These are phyloP conservation scores for Hyphodiscus hymeniophilus DNA, from an alignment of 495 filamentous ascomycete species.

Conservation along the genomic window DNA sequence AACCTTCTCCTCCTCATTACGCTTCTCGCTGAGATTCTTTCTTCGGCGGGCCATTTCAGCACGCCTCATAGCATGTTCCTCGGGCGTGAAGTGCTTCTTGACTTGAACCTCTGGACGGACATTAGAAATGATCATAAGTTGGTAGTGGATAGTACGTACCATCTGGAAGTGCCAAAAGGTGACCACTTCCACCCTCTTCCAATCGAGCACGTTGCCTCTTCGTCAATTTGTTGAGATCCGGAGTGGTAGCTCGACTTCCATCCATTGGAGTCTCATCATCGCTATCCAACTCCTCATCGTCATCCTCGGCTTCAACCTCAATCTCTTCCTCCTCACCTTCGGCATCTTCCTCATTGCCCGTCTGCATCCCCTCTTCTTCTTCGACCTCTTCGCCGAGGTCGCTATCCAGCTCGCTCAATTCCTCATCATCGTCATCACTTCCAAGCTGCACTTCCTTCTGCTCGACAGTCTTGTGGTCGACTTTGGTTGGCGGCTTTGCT, in stretches of 20 bases:
- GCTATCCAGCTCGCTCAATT: constrained; percentile 39
- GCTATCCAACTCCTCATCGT: constrained; percentile 57
- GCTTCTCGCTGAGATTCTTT: constrained; percentile 96
- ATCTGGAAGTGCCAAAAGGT: constrained; percentile 80
- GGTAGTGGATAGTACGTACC: constrained; percentile 31
- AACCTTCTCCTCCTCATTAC: constrained; percentile 98
- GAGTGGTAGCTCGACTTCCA: constrained; percentile 55
- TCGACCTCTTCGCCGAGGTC: constrained; percentile 25
- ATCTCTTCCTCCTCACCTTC: constrained; percentile 33
- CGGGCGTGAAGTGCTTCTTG: constrained; percentile 86
- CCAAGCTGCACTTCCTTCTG: constrained; percentile 22
- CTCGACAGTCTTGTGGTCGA: constrained; percentile 16
- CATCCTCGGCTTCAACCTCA: constrained; percentile 46
- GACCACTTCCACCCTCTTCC: constrained; percentile 60
- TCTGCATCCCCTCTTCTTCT: constrained; percentile 32
- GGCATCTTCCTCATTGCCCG: constrained; percentile 32
- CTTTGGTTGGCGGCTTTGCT: constrained; percentile 13
- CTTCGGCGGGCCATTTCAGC: constrained; percentile 92
- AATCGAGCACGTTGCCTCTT: constrained; percentile 73
- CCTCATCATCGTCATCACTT: constrained; percentile 33
- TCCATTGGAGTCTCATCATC: constrained; percentile 50
- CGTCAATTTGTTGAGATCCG: constrained; percentile 79
- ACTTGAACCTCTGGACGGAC: constrained; percentile 67
- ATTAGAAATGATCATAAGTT: constrained; percentile 5
- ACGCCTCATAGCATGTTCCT: constrained; percentile 90